A percentile compares a stretch with the other conserved stretches of the same genome.
phyloP scores from a whole-genome alignment of 495 filamentous ascomycete genomes.

The Chaetomium fimeti region DNA sequence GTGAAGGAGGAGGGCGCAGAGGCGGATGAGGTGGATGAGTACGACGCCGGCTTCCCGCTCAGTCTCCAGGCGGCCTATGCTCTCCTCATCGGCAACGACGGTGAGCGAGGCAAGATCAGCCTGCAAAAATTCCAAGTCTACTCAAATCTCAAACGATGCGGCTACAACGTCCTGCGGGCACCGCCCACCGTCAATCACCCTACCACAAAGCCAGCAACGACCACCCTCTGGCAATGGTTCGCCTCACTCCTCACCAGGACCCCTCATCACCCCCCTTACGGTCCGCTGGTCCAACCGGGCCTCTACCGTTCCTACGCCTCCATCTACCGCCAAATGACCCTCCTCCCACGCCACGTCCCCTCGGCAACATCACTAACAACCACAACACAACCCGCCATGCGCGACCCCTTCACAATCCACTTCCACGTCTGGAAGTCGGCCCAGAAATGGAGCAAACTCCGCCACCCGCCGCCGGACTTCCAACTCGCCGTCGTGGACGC shows the following conservation, averaged over 20 bases:
- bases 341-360: conserved; percentile 71
- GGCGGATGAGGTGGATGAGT: conserved; percentile 43
- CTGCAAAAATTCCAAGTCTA: conserved; percentile 89
- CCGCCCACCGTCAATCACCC: conserved; percentile 36
- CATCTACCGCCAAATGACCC: conserved; percentile 70
- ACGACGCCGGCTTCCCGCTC: conserved; percentile 71
- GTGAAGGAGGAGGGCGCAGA: conserved; percentile 24
- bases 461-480: conserved; percentile 76
- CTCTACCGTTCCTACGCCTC: conserved; percentile 76
- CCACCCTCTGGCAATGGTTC: conserved; percentile 46
- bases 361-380: conserved; percentile 24
- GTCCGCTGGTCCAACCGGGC: conserved; percentile 71
- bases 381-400: not conserved
- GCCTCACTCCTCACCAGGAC: conserved; percentile 36
- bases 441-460: conserved; percentile 67
- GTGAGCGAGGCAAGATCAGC: conserved; percentile 55
- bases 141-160: conserved; percentile 74
- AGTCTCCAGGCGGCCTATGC: conserved; percentile 89
- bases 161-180: conserved; percentile 75
- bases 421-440: conserved; percentile 75
- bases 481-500: conserved; percentile 76
- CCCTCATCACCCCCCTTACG: conserved; percentile 39
- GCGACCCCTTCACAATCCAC: conserved; percentile 64
- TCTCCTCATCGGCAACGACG: conserved; percentile 65
- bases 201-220: not conserved